Conservation (phyloP, 495 filamentous ascomycete species). For the Diplogelasinospora grovesii region DNA sequence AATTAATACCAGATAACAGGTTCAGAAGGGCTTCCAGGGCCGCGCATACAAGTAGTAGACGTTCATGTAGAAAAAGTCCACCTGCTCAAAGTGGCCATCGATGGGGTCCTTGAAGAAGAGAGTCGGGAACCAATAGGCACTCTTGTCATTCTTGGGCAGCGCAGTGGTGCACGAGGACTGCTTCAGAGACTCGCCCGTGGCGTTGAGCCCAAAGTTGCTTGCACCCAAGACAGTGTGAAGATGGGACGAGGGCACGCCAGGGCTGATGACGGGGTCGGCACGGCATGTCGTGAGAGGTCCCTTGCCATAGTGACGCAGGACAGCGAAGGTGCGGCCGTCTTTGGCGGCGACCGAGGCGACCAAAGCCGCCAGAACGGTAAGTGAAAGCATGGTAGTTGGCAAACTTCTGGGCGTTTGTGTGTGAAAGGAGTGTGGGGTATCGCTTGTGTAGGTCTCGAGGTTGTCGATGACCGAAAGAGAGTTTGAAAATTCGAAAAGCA, state of each 20-base stretch:
- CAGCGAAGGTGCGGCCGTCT: conserved; percentile 35
- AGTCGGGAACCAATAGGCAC: conserved; percentile 71
- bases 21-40: too few species aligned
- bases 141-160: conserved; percentile 57
- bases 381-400: conserved; percentile 14
- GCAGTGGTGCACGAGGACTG: conserved; percentile 62
- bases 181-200: conserved; percentile 51
- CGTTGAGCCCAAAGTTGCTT: conserved; percentile 60
- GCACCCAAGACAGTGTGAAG: conserved; percentile 65
- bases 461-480: background rate
- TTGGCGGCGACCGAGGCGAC: conserved; percentile 26
- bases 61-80: conserved; percentile 51
- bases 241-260: conserved; percentile 52
- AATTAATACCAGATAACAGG: too few species aligned
- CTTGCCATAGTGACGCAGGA: conserved; percentile 36
- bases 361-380: conserved; percentile 16
- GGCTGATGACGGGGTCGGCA: conserved; percentile 59
- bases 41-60: conserved; percentile 68
- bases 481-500: too few species aligned
- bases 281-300: conserved; percentile 50
- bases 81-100: conserved; percentile 60
- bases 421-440: conserved; percentile 1
- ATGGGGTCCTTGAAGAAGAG: conserved; percentile 56
- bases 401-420: conserved; percentile 1
- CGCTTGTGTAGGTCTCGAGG: too few species aligned